phyloP scores from a whole-genome alignment of 345 rosid genomes.

The Mangifera indica region DNA sequence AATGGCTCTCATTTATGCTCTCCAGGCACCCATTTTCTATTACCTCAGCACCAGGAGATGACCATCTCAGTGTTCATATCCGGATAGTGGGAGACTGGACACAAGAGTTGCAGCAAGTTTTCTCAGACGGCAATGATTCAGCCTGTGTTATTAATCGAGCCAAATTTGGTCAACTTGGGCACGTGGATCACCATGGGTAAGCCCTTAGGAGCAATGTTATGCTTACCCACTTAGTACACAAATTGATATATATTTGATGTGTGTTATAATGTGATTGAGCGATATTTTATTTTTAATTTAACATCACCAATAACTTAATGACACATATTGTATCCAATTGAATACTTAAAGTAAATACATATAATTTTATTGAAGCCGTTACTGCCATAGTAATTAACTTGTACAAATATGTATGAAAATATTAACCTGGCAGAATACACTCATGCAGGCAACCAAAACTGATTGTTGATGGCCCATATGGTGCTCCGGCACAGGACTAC shows the following conservation, averaged over 20 bases:
- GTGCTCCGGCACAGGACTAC: conserved; percentile 98
- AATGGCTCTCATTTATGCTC: neutral
- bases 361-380: too few relatives aligned
- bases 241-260: too few relatives aligned
- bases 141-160: conserved; percentile 56
- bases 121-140: conserved; percentile 57
- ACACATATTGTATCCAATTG: too few relatives aligned
- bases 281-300: too few relatives aligned
- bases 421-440: conserved; percentile 15
- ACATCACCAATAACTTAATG: too few relatives aligned
- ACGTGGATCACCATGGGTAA: conserved; percentile 48
- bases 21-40: conserved; percentile 93
- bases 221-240: too few relatives aligned
- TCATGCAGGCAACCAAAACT: conserved; percentile 70
- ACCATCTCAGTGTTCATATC: conserved; percentile 82
- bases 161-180: conserved; percentile 46
- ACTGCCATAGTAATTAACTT: neutral
- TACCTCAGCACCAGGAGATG: conserved; percentile 93
- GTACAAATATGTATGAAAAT: neutral
- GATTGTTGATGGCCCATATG: conserved; percentile 87
- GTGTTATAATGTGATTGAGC: too few relatives aligned
- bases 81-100: conserved; percentile 96
- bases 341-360: too few relatives aligned
- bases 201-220: too few relatives aligned
- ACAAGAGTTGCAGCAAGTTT: conserved; percentile 64